These are phyloP conservation scores for Paracoccidioides brasiliensis DNA, from an alignment of 2,329 filamentous ascomycete genomes.

Conservation along the genomic window DNA sequence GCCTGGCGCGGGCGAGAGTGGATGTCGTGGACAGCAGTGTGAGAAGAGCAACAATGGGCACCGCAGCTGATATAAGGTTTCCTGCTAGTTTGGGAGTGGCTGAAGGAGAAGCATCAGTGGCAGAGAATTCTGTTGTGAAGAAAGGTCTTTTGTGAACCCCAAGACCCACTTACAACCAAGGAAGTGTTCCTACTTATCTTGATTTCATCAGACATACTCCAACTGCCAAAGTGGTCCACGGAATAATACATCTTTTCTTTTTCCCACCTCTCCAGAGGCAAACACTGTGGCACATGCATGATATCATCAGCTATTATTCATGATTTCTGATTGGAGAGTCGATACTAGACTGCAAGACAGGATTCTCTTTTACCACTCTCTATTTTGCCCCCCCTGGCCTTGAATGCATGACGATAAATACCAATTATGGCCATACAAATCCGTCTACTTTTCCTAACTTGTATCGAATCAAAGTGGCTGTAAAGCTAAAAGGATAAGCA, in stretches of 20 bases:
- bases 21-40: constrained; percentile 48
- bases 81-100: constrained; percentile 28
- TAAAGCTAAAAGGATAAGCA: not conserved
- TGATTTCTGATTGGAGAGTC: too few relatives aligned
- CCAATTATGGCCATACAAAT: not conserved
- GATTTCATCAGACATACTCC: not conserved
- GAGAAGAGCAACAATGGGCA: constrained; percentile 11
- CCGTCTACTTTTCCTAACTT: not conserved
- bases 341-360: too few relatives aligned
- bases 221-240: not conserved
- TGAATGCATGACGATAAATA: not conserved
- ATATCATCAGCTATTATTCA: too few relatives aligned
- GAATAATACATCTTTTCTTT: not conserved
- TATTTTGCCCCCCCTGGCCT: not conserved
- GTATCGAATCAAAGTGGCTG: not conserved
- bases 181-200: not conserved
- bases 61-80: constrained; percentile 24
- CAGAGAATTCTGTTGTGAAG: constrained; percentile 10
- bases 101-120: constrained; percentile 12
- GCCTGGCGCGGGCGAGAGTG: constrained; percentile 65
- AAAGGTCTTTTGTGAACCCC: constrained; percentile 16
- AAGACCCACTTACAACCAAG: not conserved
- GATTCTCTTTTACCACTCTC: not conserved
- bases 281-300: too few relatives aligned
- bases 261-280: not conserved